Conservation (phyloP, 257 asterid genomes). For the Solanum clarkiae region DNA sequence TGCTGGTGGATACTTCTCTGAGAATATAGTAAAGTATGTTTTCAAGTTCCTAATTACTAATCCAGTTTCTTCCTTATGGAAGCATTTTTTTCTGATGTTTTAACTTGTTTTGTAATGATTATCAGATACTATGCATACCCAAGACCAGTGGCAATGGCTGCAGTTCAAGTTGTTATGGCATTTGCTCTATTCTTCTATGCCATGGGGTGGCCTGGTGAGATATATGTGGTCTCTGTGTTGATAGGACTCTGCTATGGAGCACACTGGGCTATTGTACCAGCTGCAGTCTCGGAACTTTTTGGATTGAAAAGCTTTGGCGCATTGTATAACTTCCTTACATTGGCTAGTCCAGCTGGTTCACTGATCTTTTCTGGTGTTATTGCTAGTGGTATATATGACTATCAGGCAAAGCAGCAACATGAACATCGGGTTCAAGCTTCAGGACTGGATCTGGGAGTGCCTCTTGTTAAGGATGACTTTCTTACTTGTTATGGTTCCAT, state of each 20-base stretch:
- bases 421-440: not conserved
- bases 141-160: constrained; percentile 39
- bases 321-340: constrained; percentile 65
- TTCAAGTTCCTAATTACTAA: not conserved
- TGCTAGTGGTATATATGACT: constrained; percentile 76
- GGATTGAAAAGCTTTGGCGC: constrained; percentile 37
- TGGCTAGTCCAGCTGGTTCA: constrained; percentile 84
- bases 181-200: constrained; percentile 25
- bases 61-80: not conserved
- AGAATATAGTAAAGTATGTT: constrained; percentile 19
- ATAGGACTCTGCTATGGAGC: constrained; percentile 37
- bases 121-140: constrained; percentile 30
- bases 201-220: constrained; percentile 24
- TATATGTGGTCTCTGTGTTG: constrained; percentile 24
- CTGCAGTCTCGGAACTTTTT: constrained; percentile 31
- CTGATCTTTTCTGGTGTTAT: constrained; percentile 65
- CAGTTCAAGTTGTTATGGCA: constrained; percentile 29
- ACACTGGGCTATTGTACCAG: constrained; percentile 39
- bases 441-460: not conserved
- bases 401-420: constrained; percentile 65
- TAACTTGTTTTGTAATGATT: not conserved
- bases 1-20: constrained; percentile 38
- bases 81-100: not conserved
- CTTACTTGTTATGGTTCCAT: constrained; percentile 23
- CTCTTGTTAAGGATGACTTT: constrained; percentile 4